phyloP scores from a whole-genome alignment of 2,329 filamentous ascomycete species.

The Kalmusia sp. region DNA sequence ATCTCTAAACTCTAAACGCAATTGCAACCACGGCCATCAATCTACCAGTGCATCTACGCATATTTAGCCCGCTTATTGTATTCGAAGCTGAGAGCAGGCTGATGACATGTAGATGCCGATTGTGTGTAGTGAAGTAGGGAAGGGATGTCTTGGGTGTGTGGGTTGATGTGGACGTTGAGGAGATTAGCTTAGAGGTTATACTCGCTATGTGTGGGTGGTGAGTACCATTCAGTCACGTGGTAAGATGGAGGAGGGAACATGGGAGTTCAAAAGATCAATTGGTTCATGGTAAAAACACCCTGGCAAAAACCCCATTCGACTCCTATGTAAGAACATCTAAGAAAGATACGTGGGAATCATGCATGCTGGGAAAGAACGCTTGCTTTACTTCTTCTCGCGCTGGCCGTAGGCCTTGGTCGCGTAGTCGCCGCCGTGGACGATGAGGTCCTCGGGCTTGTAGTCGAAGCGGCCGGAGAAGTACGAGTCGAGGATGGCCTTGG shows the following conservation, averaged over 20 bases:
- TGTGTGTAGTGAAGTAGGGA: too few species aligned
- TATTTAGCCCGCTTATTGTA: too few species aligned
- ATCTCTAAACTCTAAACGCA: too few species aligned
- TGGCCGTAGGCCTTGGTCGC: slow-evolving; percentile 93
- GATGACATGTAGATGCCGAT: too few species aligned
- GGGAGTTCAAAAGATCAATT: neutral
- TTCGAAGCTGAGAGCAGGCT: too few species aligned
- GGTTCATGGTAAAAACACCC: neutral
- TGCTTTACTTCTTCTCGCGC: slow-evolving; percentile 61
- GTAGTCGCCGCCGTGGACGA: slow-evolving; percentile 88
- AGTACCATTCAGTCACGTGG: too few species aligned
- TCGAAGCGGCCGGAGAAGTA: slow-evolving; percentile 89
- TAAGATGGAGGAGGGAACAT: neutral
- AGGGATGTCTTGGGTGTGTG: too few species aligned
- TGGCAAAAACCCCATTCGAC: slow-evolving; percentile 1
- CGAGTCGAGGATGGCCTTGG: slow-evolving; percentile 87
- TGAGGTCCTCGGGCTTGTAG: slow-evolving; percentile 89
- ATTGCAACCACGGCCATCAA: too few species aligned
- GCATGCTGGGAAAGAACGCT: slow-evolving; percentile 1
- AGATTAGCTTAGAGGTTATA: too few species aligned
- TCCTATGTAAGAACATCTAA: slow-evolving; percentile 5
- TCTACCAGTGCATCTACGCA: too few species aligned
- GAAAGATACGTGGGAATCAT: slow-evolving; percentile 7
- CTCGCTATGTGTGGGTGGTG: too few species aligned
- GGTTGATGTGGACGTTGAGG: too few species aligned